Conservation (phyloP, 257 asterid genomes). For the Petunia axillaris region DNA sequence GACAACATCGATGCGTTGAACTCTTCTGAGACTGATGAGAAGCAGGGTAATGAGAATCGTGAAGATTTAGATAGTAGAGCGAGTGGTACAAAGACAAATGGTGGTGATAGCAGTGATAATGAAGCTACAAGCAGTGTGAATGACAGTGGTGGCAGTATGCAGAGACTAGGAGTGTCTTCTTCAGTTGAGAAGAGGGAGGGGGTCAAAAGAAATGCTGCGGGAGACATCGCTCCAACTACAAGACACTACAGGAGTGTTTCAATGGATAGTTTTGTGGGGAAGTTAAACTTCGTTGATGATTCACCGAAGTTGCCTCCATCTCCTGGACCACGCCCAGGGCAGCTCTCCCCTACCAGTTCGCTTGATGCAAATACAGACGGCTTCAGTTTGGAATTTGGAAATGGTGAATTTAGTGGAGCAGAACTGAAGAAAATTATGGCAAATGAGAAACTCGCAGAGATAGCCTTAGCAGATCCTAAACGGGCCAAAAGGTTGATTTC, state of each 20-base stretch:
- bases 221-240: slow-evolving; percentile 71
- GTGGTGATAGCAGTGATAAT: slow-evolving; percentile 61
- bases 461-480: slow-evolving; percentile 68
- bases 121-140: slow-evolving; percentile 70
- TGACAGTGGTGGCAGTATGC: slow-evolving; percentile 58
- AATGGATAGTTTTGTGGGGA: slow-evolving; percentile 89
- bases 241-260: slow-evolving; percentile 90
- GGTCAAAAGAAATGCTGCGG: slow-evolving; percentile 68
- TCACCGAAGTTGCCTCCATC: slow-evolving; percentile 74
- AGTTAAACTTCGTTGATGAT: slow-evolving; percentile 68
- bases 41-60: slow-evolving; percentile 69
- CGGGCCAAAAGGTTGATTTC: slow-evolving; percentile 61
- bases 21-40: slow-evolving; percentile 78
- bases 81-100: slow-evolving; percentile 60
- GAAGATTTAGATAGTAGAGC: slow-evolving; percentile 85
- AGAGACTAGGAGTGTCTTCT: slow-evolving; percentile 39
- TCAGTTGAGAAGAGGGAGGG: slow-evolving; percentile 64
- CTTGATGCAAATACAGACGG: slow-evolving; percentile 50
- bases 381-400: slow-evolving; percentile 62
- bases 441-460: slow-evolving; percentile 69
- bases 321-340: slow-evolving; percentile 60
- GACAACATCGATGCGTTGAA: slow-evolving; percentile 62
- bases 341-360: slow-evolving; percentile 54
- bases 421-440: slow-evolving; percentile 72
- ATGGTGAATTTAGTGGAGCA: slow-evolving; percentile 67